Conservation (phyloP, 2,329 filamentous ascomycete species). For the Neofusicoccum sp. region DNA sequence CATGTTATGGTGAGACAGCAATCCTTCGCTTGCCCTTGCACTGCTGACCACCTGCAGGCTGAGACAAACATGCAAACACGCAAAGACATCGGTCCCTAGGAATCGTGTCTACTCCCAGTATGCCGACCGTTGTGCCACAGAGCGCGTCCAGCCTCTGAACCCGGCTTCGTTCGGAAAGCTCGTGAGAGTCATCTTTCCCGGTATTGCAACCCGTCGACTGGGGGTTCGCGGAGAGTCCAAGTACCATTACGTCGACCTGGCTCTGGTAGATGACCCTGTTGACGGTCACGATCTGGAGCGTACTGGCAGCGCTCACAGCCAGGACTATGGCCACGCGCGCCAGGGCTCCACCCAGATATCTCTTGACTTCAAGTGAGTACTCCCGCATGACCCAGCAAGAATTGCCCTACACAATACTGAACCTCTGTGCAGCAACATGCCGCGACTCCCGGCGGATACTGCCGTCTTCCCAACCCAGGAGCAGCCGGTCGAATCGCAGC, state of each 20-base stretch:
- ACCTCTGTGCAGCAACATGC: slow-evolving; percentile 35
- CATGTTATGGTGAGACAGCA: slow-evolving; percentile 73
- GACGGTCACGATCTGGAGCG: slow-evolving; percentile 17
- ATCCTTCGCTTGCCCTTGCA: not conserved
- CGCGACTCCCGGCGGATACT: slow-evolving; percentile 48
- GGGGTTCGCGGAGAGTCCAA: slow-evolving; percentile 96
- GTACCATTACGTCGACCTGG: slow-evolving; percentile 77
- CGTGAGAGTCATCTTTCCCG: slow-evolving; percentile 92
- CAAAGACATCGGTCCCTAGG: slow-evolving; percentile 83
- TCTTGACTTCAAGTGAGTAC: slow-evolving; percentile 36
- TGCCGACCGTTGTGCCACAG: slow-evolving; percentile 85
- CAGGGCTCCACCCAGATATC: slow-evolving; percentile 33
- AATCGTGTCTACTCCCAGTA: slow-evolving; percentile 96
- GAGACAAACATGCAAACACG: slow-evolving; percentile 67
- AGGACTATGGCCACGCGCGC: slow-evolving; percentile 21
- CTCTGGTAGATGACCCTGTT: slow-evolving; percentile 46
- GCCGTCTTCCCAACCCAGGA: slow-evolving; percentile 45
- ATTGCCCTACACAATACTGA: not conserved
- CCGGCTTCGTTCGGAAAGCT: slow-evolving; percentile 97
- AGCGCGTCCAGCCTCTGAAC: slow-evolving; percentile 91
- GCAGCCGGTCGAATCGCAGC: slow-evolving; percentile 22
- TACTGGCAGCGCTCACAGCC: slow-evolving; percentile 16
- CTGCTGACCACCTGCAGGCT: slow-evolving; percentile 57
- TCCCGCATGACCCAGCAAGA: too few relatives aligned
- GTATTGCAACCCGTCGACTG: slow-evolving; percentile 85